Percentiles rank a stretch among this genome's conserved stretches.
Evolutionary conservation across 257 asterid species (phyloP).

Genomic region (Ocimum tenuiflorum): DNA sequence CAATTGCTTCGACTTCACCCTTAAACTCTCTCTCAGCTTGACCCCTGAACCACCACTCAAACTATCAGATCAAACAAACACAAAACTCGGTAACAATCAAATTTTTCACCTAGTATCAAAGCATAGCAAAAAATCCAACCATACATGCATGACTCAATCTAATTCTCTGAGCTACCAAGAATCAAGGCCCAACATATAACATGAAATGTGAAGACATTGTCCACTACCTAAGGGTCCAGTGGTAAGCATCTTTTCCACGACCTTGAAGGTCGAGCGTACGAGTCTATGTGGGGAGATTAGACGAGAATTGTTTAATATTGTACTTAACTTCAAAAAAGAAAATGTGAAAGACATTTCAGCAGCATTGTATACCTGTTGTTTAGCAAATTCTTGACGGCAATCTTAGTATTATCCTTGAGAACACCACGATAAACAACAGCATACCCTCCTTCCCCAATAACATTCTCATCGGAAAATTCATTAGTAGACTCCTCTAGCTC

Average conservation of each 20-base stretch:
- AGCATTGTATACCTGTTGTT: slow-evolving; percentile 50
- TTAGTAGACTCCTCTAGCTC: slow-evolving; percentile 75
- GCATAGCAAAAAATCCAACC: too few species aligned
- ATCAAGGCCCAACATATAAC: not conserved
- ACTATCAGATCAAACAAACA: not conserved
- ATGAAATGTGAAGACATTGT: not conserved
- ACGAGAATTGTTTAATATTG: too few species aligned
- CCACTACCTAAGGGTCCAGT: too few species aligned
- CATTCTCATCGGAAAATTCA: slow-evolving; percentile 64
- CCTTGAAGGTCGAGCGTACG: too few species aligned
- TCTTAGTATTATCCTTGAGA: slow-evolving; percentile 44
- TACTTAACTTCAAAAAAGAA: not conserved
- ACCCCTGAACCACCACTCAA: slow-evolving; percentile 44
- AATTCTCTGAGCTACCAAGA: not conserved
- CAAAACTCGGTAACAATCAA: not conserved
- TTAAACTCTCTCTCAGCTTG: slow-evolving; percentile 93
- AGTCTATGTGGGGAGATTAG: too few species aligned
- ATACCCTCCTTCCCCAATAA: slow-evolving; percentile 92
- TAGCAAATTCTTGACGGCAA: slow-evolving; percentile 87
- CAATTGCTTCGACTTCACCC: slow-evolving; percentile 93
- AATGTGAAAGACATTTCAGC: too few species aligned
- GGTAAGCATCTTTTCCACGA: too few species aligned
- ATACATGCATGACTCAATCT: too few species aligned
- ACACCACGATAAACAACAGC: slow-evolving; percentile 79
- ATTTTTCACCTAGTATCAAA: not conserved